Conservation (phyloP, 2,329 filamentous ascomycete species). For the Cercospora nicotianae region DNA sequence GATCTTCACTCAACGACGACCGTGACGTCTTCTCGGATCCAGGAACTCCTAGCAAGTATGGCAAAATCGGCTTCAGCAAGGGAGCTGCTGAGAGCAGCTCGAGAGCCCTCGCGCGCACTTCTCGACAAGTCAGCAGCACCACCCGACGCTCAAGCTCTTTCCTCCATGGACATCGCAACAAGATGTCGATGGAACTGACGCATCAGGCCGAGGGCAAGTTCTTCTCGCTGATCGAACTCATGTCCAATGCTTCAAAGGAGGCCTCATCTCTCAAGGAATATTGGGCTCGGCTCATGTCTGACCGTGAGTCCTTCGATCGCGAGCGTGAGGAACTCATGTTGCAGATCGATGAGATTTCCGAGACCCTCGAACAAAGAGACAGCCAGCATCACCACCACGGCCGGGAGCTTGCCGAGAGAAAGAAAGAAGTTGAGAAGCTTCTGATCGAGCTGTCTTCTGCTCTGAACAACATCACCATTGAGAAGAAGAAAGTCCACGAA, state of each 20-base stretch:
- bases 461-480: conserved; percentile 27
- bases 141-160: conserved; percentile 30
- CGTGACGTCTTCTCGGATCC: conserved; percentile 29
- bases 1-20: conserved; percentile 21
- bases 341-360: conserved; percentile 34
- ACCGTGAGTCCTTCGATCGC: conserved; percentile 33
- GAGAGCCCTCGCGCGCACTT: conserved; percentile 22
- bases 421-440: conserved; percentile 37
- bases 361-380: conserved; percentile 32
- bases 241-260: conserved; percentile 35
- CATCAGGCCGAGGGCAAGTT: conserved; percentile 38
- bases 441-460: conserved; percentile 34
- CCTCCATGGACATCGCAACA: conserved; percentile 31
- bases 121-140: conserved; percentile 24
- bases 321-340: conserved; percentile 35
- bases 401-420: conserved; percentile 31
- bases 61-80: conserved; percentile 18
- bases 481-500: conserved; percentile 34
- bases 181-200: conserved; percentile 35
- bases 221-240: conserved; percentile 37
- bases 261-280: conserved; percentile 36
- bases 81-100: conserved; percentile 12
- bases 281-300: conserved; percentile 35
- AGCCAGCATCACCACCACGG: conserved; percentile 30
- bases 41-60: conserved; percentile 18